phyloP scores from a whole-genome alignment of 257 asterid genomes.

The Nicotiana attenuata region DNA sequence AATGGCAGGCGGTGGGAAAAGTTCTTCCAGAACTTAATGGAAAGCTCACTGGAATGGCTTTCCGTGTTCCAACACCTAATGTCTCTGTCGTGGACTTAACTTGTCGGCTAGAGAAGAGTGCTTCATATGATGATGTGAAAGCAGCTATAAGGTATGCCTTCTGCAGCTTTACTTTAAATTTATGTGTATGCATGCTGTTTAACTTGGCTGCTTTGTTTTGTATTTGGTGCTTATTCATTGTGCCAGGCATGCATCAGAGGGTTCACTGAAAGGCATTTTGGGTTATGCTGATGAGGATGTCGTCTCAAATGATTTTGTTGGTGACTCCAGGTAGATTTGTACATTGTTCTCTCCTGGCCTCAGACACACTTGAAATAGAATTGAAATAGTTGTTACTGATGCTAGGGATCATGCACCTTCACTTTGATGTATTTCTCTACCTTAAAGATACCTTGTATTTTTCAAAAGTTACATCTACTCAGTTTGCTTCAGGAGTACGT shows the following conservation, averaged over 20 bases:
- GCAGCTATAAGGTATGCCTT: conserved; percentile 73
- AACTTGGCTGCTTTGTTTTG: not conserved
- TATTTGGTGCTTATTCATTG: not conserved
- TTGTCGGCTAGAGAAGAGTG: conserved; percentile 81
- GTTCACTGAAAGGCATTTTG: conserved; percentile 83
- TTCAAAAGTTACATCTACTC: not conserved
- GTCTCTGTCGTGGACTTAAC: conserved; percentile 99
- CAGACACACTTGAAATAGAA: too few species aligned
- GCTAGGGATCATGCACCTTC: not conserved
- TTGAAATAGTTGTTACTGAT: not conserved
- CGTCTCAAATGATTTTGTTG: conserved; percentile 94
- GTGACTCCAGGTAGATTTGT: conserved; percentile 70
- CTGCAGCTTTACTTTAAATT: too few species aligned
- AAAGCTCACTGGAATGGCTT: conserved; percentile 99
- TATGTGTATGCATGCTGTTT: not conserved
- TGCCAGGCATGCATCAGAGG: conserved; percentile 86
- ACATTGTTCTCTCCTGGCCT: not conserved
- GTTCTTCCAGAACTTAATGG: conserved; percentile 98
- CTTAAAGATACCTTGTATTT: not conserved
- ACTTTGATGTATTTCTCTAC: not conserved
- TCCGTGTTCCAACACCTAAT: conserved; percentile 97
- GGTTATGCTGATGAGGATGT: conserved; percentile 98
- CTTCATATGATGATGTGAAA: conserved; percentile 94
- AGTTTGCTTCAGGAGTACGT: not conserved
- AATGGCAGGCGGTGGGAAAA: conserved; percentile 77